phyloP scores from a whole-genome alignment of 257 asterid genomes.

The Fraxinus anomala region DNA sequence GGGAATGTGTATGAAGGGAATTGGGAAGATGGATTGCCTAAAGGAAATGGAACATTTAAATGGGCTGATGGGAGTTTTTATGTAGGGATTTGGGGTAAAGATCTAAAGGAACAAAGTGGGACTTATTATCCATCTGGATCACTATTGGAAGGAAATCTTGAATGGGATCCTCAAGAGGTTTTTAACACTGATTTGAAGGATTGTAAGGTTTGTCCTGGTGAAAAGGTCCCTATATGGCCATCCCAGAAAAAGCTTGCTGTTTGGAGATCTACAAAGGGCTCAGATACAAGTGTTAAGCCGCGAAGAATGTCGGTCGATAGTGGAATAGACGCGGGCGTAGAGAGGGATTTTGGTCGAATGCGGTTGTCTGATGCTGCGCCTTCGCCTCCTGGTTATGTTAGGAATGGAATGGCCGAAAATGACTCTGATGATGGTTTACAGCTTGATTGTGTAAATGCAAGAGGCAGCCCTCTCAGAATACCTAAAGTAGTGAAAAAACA shows the following conservation, averaged over 20 bases:
- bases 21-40: slow-evolving; percentile 81
- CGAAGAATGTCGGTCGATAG: slow-evolving; percentile 82
- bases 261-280: slow-evolving; percentile 57
- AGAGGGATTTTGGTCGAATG: slow-evolving; percentile 56
- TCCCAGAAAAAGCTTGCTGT: slow-evolving; percentile 79
- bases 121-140: slow-evolving; percentile 69
- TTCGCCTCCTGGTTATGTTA: slow-evolving; percentile 27
- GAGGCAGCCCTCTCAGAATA: slow-evolving; percentile 53
- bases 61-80: slow-evolving; percentile 81
- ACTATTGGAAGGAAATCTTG: slow-evolving; percentile 50
- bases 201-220: slow-evolving; percentile 56
- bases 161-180: slow-evolving; percentile 82
- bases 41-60: slow-evolving; percentile 61
- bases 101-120: slow-evolving; percentile 64
- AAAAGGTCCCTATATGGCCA: slow-evolving; percentile 73
- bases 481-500: slow-evolving; percentile 63
- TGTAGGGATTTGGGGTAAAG: slow-evolving; percentile 74
- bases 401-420: slow-evolving; percentile 13
- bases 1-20: slow-evolving; percentile 69
- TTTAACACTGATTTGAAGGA: slow-evolving; percentile 58
- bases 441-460: not conserved
- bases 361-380: slow-evolving; percentile 65
- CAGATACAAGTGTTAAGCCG: slow-evolving; percentile 36
- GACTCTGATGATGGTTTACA: slow-evolving; percentile 35
- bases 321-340: slow-evolving; percentile 57